Conservation (phyloP, 1,139 yeast genomes). For the Sugiyamaella xylanicola region DNA sequence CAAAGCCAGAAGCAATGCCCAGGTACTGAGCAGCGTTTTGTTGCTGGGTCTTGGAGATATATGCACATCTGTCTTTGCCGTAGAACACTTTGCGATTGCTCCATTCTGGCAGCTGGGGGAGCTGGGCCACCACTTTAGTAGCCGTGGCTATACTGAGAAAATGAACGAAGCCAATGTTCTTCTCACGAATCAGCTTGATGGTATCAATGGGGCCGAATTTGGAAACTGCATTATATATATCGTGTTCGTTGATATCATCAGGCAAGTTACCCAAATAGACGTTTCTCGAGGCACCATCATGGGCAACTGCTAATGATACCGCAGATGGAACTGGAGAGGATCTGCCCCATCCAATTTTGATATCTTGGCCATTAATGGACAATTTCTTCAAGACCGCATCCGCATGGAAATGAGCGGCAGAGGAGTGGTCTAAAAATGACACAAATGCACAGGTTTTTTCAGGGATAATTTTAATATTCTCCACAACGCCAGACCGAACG, state of each 20-base stretch:
- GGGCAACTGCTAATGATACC: slow-evolving; percentile 71
- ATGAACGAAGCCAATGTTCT: slow-evolving; percentile 78
- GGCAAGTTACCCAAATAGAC: slow-evolving; percentile 80
- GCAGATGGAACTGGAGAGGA: slow-evolving; percentile 67
- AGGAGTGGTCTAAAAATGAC: slow-evolving; percentile 50
- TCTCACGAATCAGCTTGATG: slow-evolving; percentile 69
- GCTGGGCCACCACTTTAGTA: slow-evolving; percentile 72
- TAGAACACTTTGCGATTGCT: slow-evolving; percentile 69
- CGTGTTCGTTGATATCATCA: slow-evolving; percentile 59
- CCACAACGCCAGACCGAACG: slow-evolving; percentile 89
- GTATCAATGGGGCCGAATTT: slow-evolving; percentile 83
- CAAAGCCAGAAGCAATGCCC: slow-evolving; percentile 89
- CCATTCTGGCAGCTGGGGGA: slow-evolving; percentile 57
- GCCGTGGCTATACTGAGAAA: slow-evolving; percentile 83
- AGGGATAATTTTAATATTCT: slow-evolving; percentile 58
- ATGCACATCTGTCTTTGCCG: slow-evolving; percentile 85
- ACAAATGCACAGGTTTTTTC: slow-evolving; percentile 52
- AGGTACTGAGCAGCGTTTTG: slow-evolving; percentile 96
- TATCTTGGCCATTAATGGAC: slow-evolving; percentile 49
- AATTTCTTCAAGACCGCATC: slow-evolving; percentile 51
- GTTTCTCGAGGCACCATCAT: slow-evolving; percentile 89
- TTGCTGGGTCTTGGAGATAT: slow-evolving; percentile 90
- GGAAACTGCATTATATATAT: slow-evolving; percentile 63
- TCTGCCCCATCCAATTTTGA: slow-evolving; percentile 68
- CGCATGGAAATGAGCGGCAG: slow-evolving; percentile 53